Conservation (phyloP, 2,329 filamentous ascomycete species). For the Cladosporium sphaerospermum region DNA sequence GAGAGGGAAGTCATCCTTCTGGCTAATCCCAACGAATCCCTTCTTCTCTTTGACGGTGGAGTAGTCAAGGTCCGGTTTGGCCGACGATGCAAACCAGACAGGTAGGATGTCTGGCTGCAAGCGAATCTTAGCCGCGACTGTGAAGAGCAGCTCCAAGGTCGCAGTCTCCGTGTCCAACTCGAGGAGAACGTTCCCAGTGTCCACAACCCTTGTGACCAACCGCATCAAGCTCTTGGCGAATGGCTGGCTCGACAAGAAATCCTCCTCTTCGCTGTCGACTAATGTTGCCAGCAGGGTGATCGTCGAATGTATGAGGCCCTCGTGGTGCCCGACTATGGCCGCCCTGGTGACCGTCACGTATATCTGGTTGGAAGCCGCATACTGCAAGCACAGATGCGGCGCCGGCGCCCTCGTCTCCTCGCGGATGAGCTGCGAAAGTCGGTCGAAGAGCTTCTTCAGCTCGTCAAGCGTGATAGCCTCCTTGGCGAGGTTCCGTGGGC, state of each 20-base stretch:
- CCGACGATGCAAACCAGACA: constrained; percentile 73
- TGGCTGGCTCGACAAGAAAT: constrained; percentile 76
- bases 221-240: constrained; percentile 87
- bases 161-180: constrained; percentile 77
- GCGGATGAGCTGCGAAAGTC: constrained; percentile 62
- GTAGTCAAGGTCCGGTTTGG: constrained; percentile 29
- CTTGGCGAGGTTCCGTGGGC: constrained; percentile 44
- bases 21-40: constrained; percentile 75
- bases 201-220: constrained; percentile 72
- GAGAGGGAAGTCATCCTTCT: constrained; percentile 85
- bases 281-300: constrained; percentile 84
- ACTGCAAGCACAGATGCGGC: constrained; percentile 86
- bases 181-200: constrained; percentile 65
- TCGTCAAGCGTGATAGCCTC: constrained; percentile 46
- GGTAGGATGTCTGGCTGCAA: constrained; percentile 79
- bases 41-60: constrained; percentile 47
- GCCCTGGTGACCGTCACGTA: constrained; percentile 88
- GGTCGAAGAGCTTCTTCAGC: constrained; percentile 50
- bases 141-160: constrained; percentile 89
- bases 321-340: constrained; percentile 75
- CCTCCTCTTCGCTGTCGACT: constrained; percentile 94
- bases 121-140: constrained; percentile 92
- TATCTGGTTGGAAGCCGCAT: constrained; percentile 77
- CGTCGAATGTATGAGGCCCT: constrained; percentile 77
- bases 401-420: constrained; percentile 84